Evolutionary conservation across 2,329 filamentous ascomycete genomes (phyloP).

Genomic region (Penicillium sclerotiorum): DNA sequence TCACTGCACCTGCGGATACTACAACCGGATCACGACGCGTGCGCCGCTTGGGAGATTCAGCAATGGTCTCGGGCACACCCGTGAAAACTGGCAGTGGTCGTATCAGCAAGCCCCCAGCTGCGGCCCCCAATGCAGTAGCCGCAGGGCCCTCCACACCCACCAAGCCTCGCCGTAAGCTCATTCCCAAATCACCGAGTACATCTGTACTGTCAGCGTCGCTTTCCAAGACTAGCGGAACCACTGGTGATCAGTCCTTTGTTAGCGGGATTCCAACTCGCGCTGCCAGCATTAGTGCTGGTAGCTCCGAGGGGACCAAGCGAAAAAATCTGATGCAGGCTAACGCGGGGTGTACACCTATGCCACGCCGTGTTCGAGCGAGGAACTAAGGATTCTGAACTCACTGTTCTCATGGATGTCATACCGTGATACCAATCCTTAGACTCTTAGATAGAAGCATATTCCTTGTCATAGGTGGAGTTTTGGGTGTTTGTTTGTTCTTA

Average conservation of each 20-base stretch:
- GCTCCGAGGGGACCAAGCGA: constrained; percentile 24
- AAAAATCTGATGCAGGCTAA: constrained; percentile 34
- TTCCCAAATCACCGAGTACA: constrained; percentile 35
- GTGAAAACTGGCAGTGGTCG: constrained; percentile 25
- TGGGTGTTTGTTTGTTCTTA: too few relatives aligned
- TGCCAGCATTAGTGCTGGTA: constrained; percentile 19
- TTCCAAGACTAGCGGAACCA: constrained; percentile 17
- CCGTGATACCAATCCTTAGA: too few relatives aligned
- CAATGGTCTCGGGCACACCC: constrained; percentile 24
- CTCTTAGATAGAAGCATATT: too few relatives aligned
- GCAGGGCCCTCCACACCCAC: constrained; percentile 29
- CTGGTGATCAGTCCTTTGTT: constrained; percentile 18
- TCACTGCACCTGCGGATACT: constrained; percentile 29
- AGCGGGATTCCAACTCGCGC: constrained; percentile 23
- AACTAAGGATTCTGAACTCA: constrained; percentile 23
- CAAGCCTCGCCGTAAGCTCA: constrained; percentile 38
- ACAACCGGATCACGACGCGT: constrained; percentile 33
- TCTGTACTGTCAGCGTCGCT: constrained; percentile 19
- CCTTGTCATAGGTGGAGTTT: too few relatives aligned
- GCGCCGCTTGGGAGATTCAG: constrained; percentile 33
- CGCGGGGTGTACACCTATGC: constrained; percentile 41
- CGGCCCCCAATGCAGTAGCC: constrained; percentile 9
- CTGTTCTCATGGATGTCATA: too few relatives aligned
- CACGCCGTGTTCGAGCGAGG: constrained; percentile 35
- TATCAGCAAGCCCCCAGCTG: constrained; percentile 22